Percentiles rank a stretch among this genome's conserved stretches.
Conservation (phyloP, 768 basidiomycete genomes). For the Leccinum variicolor region DNA sequence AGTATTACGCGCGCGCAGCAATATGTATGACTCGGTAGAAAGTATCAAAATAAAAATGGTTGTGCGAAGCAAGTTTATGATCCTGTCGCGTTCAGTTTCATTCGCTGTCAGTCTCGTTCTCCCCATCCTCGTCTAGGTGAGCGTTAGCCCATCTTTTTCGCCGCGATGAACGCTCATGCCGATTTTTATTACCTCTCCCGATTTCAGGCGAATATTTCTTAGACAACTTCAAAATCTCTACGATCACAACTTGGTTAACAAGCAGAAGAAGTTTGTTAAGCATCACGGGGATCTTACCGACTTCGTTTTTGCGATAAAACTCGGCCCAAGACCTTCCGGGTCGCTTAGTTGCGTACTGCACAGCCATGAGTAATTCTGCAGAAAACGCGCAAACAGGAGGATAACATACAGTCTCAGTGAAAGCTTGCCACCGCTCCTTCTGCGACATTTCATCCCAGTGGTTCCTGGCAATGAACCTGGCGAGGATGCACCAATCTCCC, state of each 20-base stretch:
- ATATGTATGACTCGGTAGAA: conserved; percentile 1
- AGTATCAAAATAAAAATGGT: conserved; percentile 1
- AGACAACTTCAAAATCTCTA: conserved; percentile 28
- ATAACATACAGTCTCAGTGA: conserved; percentile 45
- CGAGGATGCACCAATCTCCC: conserved; percentile 62
- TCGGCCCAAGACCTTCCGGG: conserved; percentile 59
- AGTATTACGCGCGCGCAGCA: conserved; percentile 8
- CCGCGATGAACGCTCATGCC: conserved; percentile 23
- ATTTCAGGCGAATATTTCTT: conserved; percentile 20
- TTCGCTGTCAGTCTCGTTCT: conserved; percentile 20
- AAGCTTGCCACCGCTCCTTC: conserved; percentile 55
- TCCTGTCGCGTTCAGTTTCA: conserved; percentile 1
- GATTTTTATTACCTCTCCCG: conserved; percentile 10
- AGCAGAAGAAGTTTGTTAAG: neutral
- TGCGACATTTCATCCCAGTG: conserved; percentile 40
- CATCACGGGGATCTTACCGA: conserved; percentile 35
- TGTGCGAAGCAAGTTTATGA: neutral
- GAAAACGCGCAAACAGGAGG: neutral
- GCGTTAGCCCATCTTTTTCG: conserved; percentile 11
- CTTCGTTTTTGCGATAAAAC: conserved; percentile 51
- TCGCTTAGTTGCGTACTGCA: conserved; percentile 47
- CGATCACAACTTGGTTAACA: conserved; percentile 2
- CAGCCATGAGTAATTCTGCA: conserved; percentile 1
- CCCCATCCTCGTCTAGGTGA: conserved; percentile 17
- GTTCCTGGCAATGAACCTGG: conserved; percentile 53